phyloP scores from a whole-genome alignment of 371 early-diverging fungal species.

The Mucor saturninus region DNA sequence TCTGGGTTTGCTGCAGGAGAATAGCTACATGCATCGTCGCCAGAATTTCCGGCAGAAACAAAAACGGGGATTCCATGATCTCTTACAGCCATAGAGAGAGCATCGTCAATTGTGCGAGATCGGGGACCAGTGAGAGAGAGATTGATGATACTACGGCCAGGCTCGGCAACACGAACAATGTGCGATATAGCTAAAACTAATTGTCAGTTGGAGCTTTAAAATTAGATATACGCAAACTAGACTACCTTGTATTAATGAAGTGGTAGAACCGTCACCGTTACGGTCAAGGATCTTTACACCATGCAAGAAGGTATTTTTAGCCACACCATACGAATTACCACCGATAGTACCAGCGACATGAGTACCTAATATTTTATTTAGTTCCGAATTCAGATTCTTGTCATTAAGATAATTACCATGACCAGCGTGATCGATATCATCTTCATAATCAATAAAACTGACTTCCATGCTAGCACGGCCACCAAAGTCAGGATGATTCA shows the following conservation, averaged over 20 bases:
- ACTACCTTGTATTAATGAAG: slow-evolving; percentile 34
- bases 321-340: slow-evolving; percentile 66
- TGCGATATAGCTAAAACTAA: slow-evolving; percentile 27
- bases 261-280: slow-evolving; percentile 53
- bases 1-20: slow-evolving; percentile 67
- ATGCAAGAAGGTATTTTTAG: slow-evolving; percentile 63
- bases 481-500: slow-evolving; percentile 78
- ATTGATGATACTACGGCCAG: slow-evolving; percentile 50
- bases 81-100: slow-evolving; percentile 55
- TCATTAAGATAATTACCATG: slow-evolving; percentile 41
- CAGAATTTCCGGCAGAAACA: slow-evolving; percentile 78
- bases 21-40: slow-evolving; percentile 68
- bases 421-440: slow-evolving; percentile 50
- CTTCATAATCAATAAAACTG: slow-evolving; percentile 59
- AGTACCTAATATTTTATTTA: slow-evolving; percentile 52
- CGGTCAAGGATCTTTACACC: slow-evolving; percentile 71
- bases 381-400: too few relatives aligned
- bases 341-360: slow-evolving; percentile 75
- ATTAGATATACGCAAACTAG: not conserved
- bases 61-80: slow-evolving; percentile 45
- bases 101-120: slow-evolving; percentile 37
- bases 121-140: slow-evolving; percentile 65
- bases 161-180: slow-evolving; percentile 32
- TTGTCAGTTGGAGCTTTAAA: not conserved
- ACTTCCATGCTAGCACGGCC: slow-evolving; percentile 80